Evolutionary conservation across 768 basidiomycete species (phyloP), one percentile per base, ranked within the genome.

Genomic region (Rhodocollybia butyracea): DNA sequence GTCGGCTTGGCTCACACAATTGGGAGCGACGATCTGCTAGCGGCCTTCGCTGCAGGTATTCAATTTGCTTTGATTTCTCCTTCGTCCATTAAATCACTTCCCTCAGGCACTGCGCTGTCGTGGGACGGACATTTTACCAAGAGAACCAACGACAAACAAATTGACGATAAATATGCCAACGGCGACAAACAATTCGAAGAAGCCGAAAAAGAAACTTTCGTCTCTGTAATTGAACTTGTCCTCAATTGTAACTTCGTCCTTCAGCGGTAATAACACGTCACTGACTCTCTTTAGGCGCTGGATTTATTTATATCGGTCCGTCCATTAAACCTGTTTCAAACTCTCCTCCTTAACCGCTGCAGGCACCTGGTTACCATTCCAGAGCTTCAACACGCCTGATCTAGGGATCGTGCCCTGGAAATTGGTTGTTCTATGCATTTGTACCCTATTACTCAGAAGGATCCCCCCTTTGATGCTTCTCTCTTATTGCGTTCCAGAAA

Each of bases 81-180:
- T n/a, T n/a, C n/a, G n/a, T n/a, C n/a, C n/a, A n/a, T n/a, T n/a
- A n/a, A 55, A 31, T 55, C 29, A 31, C 27, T n/a, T 40, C 67
- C 21, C 5, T 6, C 70, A 86, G 94, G 95, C 2, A 84, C 80
- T 52, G 91, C 95, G 1, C 88, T 97, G 59, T 91, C 91, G 5
- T 95, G 91, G 93, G 94, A 96, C 68, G 90, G 84, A 2, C 77
- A 90, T 61, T 90, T 90, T 72, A 88, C n/a, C n/a, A n/a, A n/a
- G n/a, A n/a, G n/a, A n/a, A n/a, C n/a, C n/a, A n/a, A n/a, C n/a
- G n/a, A n/a, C n/a, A n/a, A n/a, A n/a, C n/a, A n/a, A n/a, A n/a
- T n/a, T n/a, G n/a, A n/a, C n/a, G n/a, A n/a, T n/a, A n/a, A n/a
- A n/a, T n/a, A n/a, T n/a, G n/a, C n/a, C n/a, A n/a, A n/a, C n/a